A percentile compares a stretch with the other conserved stretches of the same genome.
Conservation (phyloP, 495 filamentous ascomycete species). For the Podospora appendiculata region DNA sequence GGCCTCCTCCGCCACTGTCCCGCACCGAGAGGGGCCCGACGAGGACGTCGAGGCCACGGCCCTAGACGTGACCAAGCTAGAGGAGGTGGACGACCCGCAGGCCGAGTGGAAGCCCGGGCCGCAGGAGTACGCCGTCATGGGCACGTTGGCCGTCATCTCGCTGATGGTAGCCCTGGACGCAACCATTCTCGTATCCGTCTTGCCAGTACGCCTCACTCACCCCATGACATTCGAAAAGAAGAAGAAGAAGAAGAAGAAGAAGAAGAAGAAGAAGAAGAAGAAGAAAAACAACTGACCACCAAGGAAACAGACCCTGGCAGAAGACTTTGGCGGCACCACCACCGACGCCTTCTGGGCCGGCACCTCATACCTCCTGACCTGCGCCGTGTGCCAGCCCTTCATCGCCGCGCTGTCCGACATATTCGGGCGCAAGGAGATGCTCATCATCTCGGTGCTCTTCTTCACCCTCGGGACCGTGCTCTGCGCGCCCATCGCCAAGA, state of each 20-base stretch:
- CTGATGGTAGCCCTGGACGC: slow-evolving; percentile 49
- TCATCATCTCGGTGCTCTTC: slow-evolving; percentile 32
- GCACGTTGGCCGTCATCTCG: slow-evolving; percentile 35
- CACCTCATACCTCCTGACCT: slow-evolving; percentile 43
- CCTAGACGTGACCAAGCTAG: too few species aligned
- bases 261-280: too few species aligned
- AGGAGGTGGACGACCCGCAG: background rate
- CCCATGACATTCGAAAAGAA: too few species aligned
- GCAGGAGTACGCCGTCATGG: slow-evolving; percentile 33
- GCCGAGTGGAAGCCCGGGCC: slow-evolving; percentile 27
- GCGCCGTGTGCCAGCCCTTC: slow-evolving; percentile 40
- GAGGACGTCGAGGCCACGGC: too few species aligned
- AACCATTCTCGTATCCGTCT: slow-evolving; percentile 42
- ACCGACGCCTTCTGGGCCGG: slow-evolving; percentile 49
- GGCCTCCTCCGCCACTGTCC: background rate
- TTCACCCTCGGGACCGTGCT: slow-evolving; percentile 39
- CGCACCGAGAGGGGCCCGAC: background rate
- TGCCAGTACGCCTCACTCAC: slow-evolving; percentile 19
- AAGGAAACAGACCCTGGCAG: slow-evolving; percentile 21
- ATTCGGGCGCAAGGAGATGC: slow-evolving; percentile 41
- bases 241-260: too few species aligned
- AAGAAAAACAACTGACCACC: too few species aligned
- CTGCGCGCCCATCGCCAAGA: slow-evolving; percentile 26
- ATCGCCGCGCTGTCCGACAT: slow-evolving; percentile 43
- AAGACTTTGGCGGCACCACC: slow-evolving; percentile 34